phyloP scores from a whole-genome alignment of 768 basidiomycete genomes.

The Sarcodon sp. region DNA sequence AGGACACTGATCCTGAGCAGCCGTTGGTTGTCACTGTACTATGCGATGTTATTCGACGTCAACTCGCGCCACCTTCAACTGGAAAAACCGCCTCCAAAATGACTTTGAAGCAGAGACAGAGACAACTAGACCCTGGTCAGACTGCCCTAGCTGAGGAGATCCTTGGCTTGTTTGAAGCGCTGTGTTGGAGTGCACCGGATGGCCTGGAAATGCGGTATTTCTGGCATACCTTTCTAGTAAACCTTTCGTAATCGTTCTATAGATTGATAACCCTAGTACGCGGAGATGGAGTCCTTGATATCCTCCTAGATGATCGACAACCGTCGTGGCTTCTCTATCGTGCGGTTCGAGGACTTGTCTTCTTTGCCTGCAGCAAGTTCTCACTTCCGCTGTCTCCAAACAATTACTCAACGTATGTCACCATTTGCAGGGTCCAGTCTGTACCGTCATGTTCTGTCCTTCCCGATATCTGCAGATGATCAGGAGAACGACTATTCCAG shows the following conservation, averaged over 20 bases:
- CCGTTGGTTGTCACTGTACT: conserved; percentile 26
- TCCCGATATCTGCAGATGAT: conserved; percentile 3
- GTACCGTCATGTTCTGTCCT: conserved; percentile 8
- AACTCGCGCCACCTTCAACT: conserved; percentile 19
- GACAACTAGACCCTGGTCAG: not conserved
- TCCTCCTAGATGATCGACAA: conserved; percentile 36
- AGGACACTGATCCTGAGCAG: conserved; percentile 12
- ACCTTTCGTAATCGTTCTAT: conserved; percentile 1
- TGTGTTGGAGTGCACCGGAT: conserved; percentile 35
- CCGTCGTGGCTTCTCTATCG: conserved; percentile 37
- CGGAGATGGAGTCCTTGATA: conserved; percentile 27
- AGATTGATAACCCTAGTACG: conserved; percentile 28
- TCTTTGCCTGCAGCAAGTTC: conserved; percentile 42
- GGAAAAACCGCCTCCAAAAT: no score
- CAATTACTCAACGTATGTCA: not conserved
- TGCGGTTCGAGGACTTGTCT: conserved; percentile 34
- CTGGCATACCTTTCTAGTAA: not conserved
- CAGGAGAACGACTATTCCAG: conserved; percentile 6
- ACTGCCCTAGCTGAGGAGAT: conserved; percentile 24
- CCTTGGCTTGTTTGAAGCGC: conserved; percentile 36
- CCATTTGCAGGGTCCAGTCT: conserved; percentile 6
- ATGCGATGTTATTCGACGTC: conserved; percentile 25
- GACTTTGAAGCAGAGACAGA: conserved; percentile 5
- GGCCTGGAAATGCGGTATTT: conserved; percentile 25
- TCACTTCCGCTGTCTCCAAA: conserved; percentile 2